Evolutionary conservation across 495 filamentous ascomycete species (phyloP).

Genomic region (Jackrogersella multiformis): DNA sequence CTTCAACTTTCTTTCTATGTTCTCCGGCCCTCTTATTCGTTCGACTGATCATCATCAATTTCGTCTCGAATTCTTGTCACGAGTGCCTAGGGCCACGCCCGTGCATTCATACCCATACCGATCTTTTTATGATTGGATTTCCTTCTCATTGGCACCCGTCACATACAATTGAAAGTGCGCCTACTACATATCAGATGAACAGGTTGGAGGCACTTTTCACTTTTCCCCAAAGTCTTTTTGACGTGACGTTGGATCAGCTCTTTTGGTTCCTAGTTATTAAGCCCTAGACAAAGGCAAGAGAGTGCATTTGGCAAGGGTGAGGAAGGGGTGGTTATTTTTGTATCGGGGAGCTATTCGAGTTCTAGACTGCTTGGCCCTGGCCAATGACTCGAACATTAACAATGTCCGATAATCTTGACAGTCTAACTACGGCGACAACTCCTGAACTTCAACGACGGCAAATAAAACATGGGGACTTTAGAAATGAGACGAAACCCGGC

Average conservation of each 20-base stretch:
- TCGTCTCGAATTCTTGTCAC: conserved; percentile 30
- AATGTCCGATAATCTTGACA: conserved; percentile 21
- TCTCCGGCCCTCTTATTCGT: conserved; percentile 20
- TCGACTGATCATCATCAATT: conserved; percentile 15
- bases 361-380: conserved; percentile 29
- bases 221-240: conserved; percentile 1
- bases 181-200: conserved; percentile 8
- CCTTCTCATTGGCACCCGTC: conserved; percentile 1
- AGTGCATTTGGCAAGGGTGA: conserved; percentile 12
- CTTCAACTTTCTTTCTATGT: conserved; percentile 20
- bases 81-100: conserved; percentile 20
- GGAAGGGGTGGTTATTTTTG: conserved; percentile 1
- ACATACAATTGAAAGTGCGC: conserved; percentile 12
- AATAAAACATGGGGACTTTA: conserved; percentile 4
- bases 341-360: conserved; percentile 1
- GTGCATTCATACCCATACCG: conserved; percentile 25
- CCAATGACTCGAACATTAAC: conserved; percentile 25
- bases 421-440: neutral
- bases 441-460: conserved; percentile 15
- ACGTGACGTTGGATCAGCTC: conserved; percentile 14
- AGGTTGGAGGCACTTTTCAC: conserved; percentile 5
- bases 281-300: conserved; percentile 12
- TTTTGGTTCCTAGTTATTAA: neutral
- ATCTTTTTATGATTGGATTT: conserved; percentile 8
- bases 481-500: conserved; percentile 28